Base-by-base conservation (phyloP, 2,329 filamentous ascomycete genomes). In the Fusarium citri region DNA sequence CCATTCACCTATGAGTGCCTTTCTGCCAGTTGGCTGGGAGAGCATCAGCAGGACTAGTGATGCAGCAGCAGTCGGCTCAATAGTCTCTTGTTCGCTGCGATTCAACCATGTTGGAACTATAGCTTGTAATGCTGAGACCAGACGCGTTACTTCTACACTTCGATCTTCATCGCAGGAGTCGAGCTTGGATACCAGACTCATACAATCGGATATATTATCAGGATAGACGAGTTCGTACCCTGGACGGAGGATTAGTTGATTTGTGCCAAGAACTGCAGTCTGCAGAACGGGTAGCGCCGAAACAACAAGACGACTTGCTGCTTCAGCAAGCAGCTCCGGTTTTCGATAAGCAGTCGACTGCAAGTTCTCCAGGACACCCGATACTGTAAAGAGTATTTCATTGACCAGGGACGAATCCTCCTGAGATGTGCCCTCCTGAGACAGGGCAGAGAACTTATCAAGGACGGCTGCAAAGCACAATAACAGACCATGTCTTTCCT, bases 401-500 rank as follows among this genome's bases (percentile, higher is more conserved):
- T 74, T 71, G 15, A 75, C 68, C 5, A 80, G 60, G 5, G 76
- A 58, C 15, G 71, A 53, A 10, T 71, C 57, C 15, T 77, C 48
- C 14, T 75, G 54, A 12, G 47, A 37, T 31, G 48, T 18, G 22
- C 41, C 57, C 22, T 61, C 22, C 6, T 53, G 58, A 7, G 76
- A 48, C 22, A 83, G 61, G 6, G 71, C 73, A 1, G 84, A 82
- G 14, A 87, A 72, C 8, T 78, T 77, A 54, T 89, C 84, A 6
- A 90, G 74, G 1, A 91, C 80, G 8, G 87, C 83, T 3, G 90
- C 86, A n/a, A 92, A 79, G 30, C 86, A 86, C 10, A 91, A 78
- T 1, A 92, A 74, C 7, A 93, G 78, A 0, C 92, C 92, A 74
- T 94, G 92, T 3, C 89, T 83, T 74, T 92, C 89, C 74, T 93